Base-by-base conservation (phyloP, 2,329 filamentous ascomycete species). In the Tolypocladium inflatum region DNA sequence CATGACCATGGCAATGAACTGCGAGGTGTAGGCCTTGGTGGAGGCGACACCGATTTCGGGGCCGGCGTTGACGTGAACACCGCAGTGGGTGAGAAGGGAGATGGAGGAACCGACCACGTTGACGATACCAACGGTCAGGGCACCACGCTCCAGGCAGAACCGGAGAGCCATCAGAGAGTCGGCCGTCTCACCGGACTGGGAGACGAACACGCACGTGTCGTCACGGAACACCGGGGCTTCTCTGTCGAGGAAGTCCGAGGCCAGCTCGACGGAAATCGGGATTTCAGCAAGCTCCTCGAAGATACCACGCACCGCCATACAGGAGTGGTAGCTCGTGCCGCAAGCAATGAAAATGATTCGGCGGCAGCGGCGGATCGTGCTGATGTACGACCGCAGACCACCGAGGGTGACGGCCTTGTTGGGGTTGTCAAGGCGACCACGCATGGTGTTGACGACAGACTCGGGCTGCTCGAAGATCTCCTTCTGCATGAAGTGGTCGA, bases 401-500 rank as follows among this genome's bases (percentile, higher is more conserved):
- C 94, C 94, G 33, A 99, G 86, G 11, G 93, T 97, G 67, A 99
- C 92, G 59, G 86, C 89, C 83, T 95, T 96, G 82, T 97, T 96
- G 68, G 86, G 88, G 60, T 89, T 82, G 75, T 99, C 94, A 68
- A 99, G 81, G 79, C 94, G 94, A 78, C 94, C 94, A 86, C 94
- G 91, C 94, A 99, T 99, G 65, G 94, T 97, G 84, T 99, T 99
- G 80, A 99, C 87, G 61, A 99, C 91, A 17, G 94, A 99, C 79
- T 99, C 94, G 71, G 94, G 94, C 81, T 99, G 94, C 83, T 99
- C 94, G 75, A 99, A 99, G 71, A 99, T 99, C 76, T 99, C 94
- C 86, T 99, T 99, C 76, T 99, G 94, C 94, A 99, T 99, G 83
- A 97, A 99, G 80, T 99, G 94, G 76, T 99, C 94, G 77, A 97